Percentiles rank a stretch among this genome's conserved stretches.
Conservation (phyloP, 2,329 filamentous ascomycete species). For the Cryoendolithus antarcticus region DNA sequence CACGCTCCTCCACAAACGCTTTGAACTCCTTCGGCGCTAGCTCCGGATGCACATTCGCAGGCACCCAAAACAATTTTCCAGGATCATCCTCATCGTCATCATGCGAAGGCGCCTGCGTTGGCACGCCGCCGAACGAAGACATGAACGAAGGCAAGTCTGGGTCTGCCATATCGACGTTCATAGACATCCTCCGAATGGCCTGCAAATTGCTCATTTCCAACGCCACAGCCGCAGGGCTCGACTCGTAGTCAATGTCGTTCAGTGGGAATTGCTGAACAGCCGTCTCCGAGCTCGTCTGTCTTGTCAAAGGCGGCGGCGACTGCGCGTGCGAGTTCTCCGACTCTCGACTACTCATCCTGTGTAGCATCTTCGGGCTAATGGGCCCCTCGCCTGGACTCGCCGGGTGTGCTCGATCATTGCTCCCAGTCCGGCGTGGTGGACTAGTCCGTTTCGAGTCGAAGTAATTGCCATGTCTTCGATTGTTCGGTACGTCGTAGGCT, state of each 20-base stretch:
- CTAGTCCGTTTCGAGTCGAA: constrained; percentile 12
- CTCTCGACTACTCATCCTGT: constrained; percentile 25
- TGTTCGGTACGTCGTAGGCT: constrained; percentile 24
- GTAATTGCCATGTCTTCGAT: constrained; percentile 17
- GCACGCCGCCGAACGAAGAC: constrained; percentile 38
- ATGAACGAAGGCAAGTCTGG: constrained; percentile 65
- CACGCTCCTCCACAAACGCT: constrained; percentile 84
- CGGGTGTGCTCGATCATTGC: constrained; percentile 19
- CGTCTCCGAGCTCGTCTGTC: constrained; percentile 23
- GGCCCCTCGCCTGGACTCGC: constrained; percentile 7
- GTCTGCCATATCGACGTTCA: constrained; percentile 66
- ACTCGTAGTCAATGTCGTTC: constrained; percentile 80
- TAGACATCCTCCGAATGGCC: constrained; percentile 81
- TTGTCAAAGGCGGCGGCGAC: constrained; percentile 28
- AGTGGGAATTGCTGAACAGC: constrained; percentile 45
- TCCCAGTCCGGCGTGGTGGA: constrained; percentile 19
- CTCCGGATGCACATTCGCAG: constrained; percentile 85
- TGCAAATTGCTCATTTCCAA: constrained; percentile 89
- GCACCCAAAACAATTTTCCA: constrained; percentile 87
- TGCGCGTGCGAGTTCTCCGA: constrained; percentile 13
- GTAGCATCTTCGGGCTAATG: constrained; percentile 7
- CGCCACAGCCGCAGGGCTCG: constrained; percentile 75
- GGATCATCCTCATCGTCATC: constrained; percentile 71
- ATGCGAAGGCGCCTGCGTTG: constrained; percentile 56
- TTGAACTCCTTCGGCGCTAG: constrained; percentile 94